Evolutionary conservation across 2,329 filamentous ascomycete genomes (phyloP), one percentile per base, ranked within the genome.

Genomic region (Aureobasidium uvarum): DNA sequence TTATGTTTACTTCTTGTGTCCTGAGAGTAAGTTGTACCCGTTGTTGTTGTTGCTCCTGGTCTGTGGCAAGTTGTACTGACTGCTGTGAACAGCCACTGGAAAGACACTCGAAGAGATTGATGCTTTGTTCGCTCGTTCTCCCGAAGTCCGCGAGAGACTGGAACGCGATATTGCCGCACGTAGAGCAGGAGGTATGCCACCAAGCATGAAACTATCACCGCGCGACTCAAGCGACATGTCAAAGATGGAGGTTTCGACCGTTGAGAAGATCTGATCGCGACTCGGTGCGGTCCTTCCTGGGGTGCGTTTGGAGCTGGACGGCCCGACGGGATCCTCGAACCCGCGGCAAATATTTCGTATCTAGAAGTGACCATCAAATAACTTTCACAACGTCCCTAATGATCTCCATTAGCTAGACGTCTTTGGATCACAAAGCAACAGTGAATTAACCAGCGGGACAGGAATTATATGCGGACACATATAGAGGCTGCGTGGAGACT

Each of bases 191-290:
- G 50, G 2, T 18, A 36, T 52, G 50, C 23, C 11, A 10, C 5
- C 5, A 28, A 18, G 20, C 14, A 31, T 5, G 23, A 38, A 52
- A 7, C 3, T 20, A 1, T 14, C 25, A 7, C 8, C 28, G 4
- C 50, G 46, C 46, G 46, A 33, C 28, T 52, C 50, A 1, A 36
- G 18, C 31, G 50, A 52, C 3, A 36, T 23, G 31, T 5, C 16
- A 20, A 52, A 52, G 31, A 52, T 52, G 50, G 50, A 38, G 11
- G 31, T 52, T 7, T 52, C 50, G 28, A 5, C 7, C 11, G 16
- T 52, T 2, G 50, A 52, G 31, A 52, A 52, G 50, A 52, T 52
- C 16, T 54, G 18, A 54, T 82, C 85, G 31, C 31, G 4, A 4
- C 31, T 33, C 10, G 31, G 31, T 33, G 31, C 31, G 4, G n/a